Conservation (phyloP, 1,284 basidiomycete species). For the Cryptococcus wingfieldii region DNA sequence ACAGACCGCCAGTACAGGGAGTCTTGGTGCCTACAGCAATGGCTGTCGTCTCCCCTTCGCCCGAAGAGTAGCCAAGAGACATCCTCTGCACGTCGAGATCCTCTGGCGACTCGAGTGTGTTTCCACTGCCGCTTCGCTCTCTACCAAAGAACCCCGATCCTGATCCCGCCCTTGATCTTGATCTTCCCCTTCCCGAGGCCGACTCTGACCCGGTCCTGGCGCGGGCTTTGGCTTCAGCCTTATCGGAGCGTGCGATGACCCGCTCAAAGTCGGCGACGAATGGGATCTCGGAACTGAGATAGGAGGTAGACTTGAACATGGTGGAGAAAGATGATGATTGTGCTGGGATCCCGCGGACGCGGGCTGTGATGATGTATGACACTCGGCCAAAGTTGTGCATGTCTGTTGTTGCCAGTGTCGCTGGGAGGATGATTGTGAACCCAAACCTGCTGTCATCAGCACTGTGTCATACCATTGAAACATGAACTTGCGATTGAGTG, state of each 20-base stretch:
- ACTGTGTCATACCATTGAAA: background rate
- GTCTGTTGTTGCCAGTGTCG: slow-evolving; percentile 36
- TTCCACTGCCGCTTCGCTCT: too few relatives aligned
- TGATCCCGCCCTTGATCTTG: too few relatives aligned
- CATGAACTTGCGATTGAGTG: slow-evolving; percentile 26
- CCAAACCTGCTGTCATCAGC: slow-evolving; percentile 22
- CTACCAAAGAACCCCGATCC: too few relatives aligned
- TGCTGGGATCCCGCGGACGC: slow-evolving; percentile 16
- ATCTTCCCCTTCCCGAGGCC: background rate
- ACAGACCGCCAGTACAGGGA: slow-evolving; percentile 22
- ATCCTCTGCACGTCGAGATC: background rate
- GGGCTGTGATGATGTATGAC: slow-evolving; percentile 35
- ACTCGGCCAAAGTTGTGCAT: slow-evolving; percentile 29
- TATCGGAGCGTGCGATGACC: background rate
- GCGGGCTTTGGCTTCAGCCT: too few relatives aligned
- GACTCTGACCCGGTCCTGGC: background rate
- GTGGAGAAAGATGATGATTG: slow-evolving; percentile 4
- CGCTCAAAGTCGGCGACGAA: background rate
- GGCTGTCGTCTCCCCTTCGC: background rate
- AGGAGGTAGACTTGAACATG: slow-evolving; percentile 8
- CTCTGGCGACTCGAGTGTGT: too few relatives aligned
- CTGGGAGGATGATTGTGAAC: slow-evolving; percentile 35
- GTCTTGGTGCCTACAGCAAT: slow-evolving; percentile 19
- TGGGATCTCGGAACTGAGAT: background rate
- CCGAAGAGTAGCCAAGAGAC: background rate